Percentiles rank a stretch among this genome's conserved stretches.
phyloP scores from a whole-genome alignment of 495 filamentous ascomycete genomes.

The Pyrenula aspistea region DNA sequence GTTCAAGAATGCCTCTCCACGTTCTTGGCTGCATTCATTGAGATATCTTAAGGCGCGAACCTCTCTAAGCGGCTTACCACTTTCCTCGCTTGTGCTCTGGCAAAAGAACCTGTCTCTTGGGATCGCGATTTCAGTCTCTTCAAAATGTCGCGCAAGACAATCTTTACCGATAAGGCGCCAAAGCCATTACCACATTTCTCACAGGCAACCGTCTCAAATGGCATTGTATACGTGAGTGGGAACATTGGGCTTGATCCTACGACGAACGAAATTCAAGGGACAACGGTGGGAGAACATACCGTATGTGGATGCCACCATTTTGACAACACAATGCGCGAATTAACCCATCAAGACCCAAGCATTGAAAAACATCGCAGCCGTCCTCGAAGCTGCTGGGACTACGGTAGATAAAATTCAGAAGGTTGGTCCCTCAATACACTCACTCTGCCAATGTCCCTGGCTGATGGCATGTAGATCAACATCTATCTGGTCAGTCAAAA shows the following conservation, averaged over 20 bases:
- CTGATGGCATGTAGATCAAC: not conserved
- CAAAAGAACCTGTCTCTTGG: too few species aligned
- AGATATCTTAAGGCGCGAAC: too few species aligned
- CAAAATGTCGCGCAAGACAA: conserved; percentile 3
- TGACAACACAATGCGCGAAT: not conserved
- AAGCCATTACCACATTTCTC: conserved; percentile 13
- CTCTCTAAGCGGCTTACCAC: too few species aligned
- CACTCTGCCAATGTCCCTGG: conserved; percentile 35
- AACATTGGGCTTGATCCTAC: conserved; percentile 26
- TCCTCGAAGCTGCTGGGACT: conserved; percentile 45
- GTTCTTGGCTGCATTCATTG: too few species aligned
- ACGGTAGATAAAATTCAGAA: conserved; percentile 44
- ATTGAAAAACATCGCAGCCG: conserved; percentile 41
- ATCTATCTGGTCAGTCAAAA: not conserved
- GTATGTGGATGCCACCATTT: conserved; percentile 13
- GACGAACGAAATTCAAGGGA: conserved; percentile 25
- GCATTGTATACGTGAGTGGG: conserved; percentile 16
- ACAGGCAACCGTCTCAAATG: conserved; percentile 15
- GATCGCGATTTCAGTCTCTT: too few species aligned
- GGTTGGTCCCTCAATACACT: conserved; percentile 43
- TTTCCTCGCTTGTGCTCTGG: too few species aligned
- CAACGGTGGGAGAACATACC: conserved; percentile 28
- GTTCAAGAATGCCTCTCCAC: too few species aligned
- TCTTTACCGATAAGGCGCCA: conserved; percentile 16
- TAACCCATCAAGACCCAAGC: conserved; percentile 10